phyloP scores from a whole-genome alignment of 306 rosid genomes.

The Citrullus mucosospermus region DNA sequence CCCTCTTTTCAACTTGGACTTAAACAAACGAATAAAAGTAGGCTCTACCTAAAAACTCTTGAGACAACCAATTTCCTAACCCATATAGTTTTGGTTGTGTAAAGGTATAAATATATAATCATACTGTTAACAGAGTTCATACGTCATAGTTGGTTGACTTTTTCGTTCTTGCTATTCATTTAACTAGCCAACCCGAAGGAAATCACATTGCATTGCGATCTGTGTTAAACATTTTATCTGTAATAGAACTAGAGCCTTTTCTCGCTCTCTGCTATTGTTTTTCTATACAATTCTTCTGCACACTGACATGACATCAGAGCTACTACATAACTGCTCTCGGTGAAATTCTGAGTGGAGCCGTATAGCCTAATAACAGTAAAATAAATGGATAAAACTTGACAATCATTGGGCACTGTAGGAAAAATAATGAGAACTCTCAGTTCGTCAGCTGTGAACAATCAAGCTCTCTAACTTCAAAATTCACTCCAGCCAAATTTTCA shows the following conservation, averaged over 20 bases:
- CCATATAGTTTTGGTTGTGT: not conserved
- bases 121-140: not conserved
- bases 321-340: not conserved
- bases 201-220: not conserved
- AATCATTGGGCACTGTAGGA: not conserved
- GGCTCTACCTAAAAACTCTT: not conserved
- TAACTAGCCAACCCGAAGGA: not conserved
- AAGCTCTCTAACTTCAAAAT: not conserved
- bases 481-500: not conserved
- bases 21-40: not conserved
- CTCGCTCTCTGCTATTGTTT: not conserved
- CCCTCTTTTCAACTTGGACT: not conserved
- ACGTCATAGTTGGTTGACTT: not conserved
- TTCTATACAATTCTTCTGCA: not conserved
- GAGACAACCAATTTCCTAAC: not conserved
- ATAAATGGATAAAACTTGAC: not conserved
- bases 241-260: not conserved
- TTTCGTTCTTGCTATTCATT: not conserved
- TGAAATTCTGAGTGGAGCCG: not conserved
- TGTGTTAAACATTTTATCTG: not conserved
- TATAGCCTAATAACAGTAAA: not conserved
- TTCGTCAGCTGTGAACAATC: not conserved
- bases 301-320: not conserved
- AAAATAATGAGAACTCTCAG: not conserved
- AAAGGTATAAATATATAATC: not conserved